Evolutionary conservation across 1,284 basidiomycete genomes (phyloP), one percentile per base, ranked within the genome.

Genomic region (Porphyrellus sp.): DNA sequence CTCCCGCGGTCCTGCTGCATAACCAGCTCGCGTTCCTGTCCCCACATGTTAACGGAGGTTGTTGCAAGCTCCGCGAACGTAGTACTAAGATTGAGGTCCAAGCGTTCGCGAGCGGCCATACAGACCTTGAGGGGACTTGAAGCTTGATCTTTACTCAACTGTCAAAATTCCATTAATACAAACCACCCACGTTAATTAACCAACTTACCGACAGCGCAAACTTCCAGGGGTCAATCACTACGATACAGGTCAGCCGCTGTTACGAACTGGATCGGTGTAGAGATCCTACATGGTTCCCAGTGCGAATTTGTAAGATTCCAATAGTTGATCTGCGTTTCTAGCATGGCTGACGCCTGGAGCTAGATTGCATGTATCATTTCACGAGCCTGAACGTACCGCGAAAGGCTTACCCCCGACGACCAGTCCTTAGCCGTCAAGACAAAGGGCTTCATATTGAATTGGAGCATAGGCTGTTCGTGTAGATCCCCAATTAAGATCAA

Each of bases 251-350:
- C 31, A 52, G 43, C 20, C 21, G 8, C 9, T 28, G n/a, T 41
- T 39, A 42, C 49, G 34, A 38, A 20, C 13, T 18, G 33, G 33
- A 42, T 30, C 42, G 13, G 31, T 52, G n/a, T 35, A 24, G 18
- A 11, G 72, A 47, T 31, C 83, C 57, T 64, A 88, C 86, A 74
- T n/a, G 98, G 97, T 72, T 99, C 97, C 93, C 97, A 99, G 67
- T 99, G 94, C 43, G 97, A 99, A 67, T 98, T 96, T 25, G 90
- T 88, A 50, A 99, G 74, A 72, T 99, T 99, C 91, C 93, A 99
- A 68, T 97, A 99, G 60, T 89, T 93, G 67, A 98, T 89, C 50
- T 88, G 85, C 3, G 85, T 85, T 18, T 85, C 85, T 59, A 97
- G 75, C 0, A 89, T 86, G 0, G 87, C 91, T 5, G 84, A 86